Base-by-base conservation (phyloP, 345 rosid genomes). In the Hibiscus trionum region DNA sequence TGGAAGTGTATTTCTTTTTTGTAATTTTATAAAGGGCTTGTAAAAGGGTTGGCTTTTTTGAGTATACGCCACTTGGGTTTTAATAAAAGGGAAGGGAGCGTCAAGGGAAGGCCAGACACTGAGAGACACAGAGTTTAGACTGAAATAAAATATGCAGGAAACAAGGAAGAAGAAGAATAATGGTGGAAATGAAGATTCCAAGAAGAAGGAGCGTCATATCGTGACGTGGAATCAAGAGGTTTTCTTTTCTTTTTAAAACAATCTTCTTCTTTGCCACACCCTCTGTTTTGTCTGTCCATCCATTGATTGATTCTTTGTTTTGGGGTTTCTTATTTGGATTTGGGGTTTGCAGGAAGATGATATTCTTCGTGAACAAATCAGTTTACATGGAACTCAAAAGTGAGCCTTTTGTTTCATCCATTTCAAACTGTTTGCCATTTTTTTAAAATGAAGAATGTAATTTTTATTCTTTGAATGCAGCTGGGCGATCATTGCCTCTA, bases 401-500 rank as follows among this genome's bases (percentile, higher is more conserved):
- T 92, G 61, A 71, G 96, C 56, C 2, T 26, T 63, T 69, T 55
- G 64, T 52, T 26, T 56, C 29, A 19, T 56, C 21, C 60, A 21
- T 56, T 55, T 19, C n/a, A 33, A 17, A 1, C 14, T 50, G 77
- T 26, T 53, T 17, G 26, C 15, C 19, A 11, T 39, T 9, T 72
- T 37, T 24, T 21, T 50, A 3, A 35, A 37, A 65, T 50, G 10
- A 42, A 50, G 72, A 11, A 47, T 75, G 62, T 31, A 15, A 39
- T 33, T 15, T 50, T 42, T 12, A 42, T 27, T 66, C 4, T 58
- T 57, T 68, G 33, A 50, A 44, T 82, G 80, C 69, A 95, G 99
- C 78, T 95, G 99, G 99, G 83, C 98, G 65, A 83, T 87, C 79
- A 95, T 95, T 53, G 99, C 98, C 35, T 92, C 97, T 1, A 90